Conservation (phyloP, 75 land plant genomes). For the Pinus tabuliformis region DNA sequence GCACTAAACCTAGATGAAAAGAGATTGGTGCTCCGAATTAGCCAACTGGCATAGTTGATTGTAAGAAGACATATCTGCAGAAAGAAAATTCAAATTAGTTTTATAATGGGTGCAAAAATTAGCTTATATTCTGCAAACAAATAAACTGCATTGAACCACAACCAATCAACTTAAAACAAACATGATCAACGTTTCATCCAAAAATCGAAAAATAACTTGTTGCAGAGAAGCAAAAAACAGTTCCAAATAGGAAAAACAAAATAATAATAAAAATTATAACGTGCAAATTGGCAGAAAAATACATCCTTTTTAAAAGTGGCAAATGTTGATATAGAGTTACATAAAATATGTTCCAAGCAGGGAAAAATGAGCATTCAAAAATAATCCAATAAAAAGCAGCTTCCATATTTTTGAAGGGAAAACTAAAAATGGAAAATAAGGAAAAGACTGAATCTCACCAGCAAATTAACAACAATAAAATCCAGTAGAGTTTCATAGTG, state of each 20-base stretch:
- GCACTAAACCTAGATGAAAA: constrained; percentile 35
- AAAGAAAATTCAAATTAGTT: constrained; percentile 5
- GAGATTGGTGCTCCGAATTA: constrained; percentile 55
- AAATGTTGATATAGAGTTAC: not conserved
- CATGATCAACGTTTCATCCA: not conserved
- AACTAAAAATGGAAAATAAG: not conserved
- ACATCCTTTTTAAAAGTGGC: not conserved
- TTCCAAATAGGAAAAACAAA: not conserved
- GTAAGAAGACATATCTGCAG: constrained; percentile 43
- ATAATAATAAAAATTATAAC: not conserved
- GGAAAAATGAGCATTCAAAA: not conserved
- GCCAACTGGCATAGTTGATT: constrained; percentile 72
- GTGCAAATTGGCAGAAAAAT: not conserved
- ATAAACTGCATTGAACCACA: not conserved
- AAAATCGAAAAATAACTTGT: no score
- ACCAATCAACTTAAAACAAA: not conserved
- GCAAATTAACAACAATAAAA: not conserved
- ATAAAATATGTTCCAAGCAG: not conserved
- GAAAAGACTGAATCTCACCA: not conserved
- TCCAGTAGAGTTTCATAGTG: not conserved
- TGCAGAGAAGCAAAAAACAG: not conserved
- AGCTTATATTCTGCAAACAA: not conserved
- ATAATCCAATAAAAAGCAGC: not conserved
- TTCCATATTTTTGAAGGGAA: not conserved
- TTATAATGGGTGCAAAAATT: not conserved